Evolutionary conservation across 202 grass and related monocot genomes (phyloP).

Genomic region (Saccharum hybrid): DNA sequence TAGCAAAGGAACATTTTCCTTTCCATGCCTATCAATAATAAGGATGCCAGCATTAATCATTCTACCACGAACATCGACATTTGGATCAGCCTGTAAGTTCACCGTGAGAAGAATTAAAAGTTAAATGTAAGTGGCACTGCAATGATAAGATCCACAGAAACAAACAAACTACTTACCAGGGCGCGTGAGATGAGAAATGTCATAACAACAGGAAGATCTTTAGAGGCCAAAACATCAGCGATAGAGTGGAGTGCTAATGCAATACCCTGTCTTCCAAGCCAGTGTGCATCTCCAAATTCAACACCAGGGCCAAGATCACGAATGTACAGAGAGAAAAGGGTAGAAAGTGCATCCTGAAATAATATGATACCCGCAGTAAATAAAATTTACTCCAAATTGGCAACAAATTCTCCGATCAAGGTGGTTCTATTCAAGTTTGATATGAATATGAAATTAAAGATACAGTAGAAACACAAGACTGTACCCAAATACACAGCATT

Average conservation of each 20-base stretch:
- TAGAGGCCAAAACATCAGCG: constrained; percentile 87
- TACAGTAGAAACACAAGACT: constrained; percentile 21
- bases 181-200: constrained; percentile 98
- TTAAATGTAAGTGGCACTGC: constrained; percentile 12
- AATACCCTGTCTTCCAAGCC: constrained; percentile 94
- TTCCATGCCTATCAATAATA: constrained; percentile 97
- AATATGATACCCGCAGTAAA: constrained; percentile 1
- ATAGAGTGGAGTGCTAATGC: constrained; percentile 91
- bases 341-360: constrained; percentile 86
- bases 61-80: constrained; percentile 87
- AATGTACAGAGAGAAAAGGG: constrained; percentile 85
- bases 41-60: constrained; percentile 98
- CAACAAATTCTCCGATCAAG: not conserved
- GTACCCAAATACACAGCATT: not conserved
- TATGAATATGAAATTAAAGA: constrained; percentile 19
- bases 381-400: constrained; percentile 14
- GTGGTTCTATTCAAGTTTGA: constrained; percentile 27
- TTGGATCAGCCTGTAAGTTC: constrained; percentile 88
- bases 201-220: constrained; percentile 96
- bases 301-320: constrained; percentile 67
- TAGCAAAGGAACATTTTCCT: constrained; percentile 96
- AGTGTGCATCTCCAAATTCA: constrained; percentile 66
- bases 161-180: constrained; percentile 56
- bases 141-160: constrained; percentile 35
- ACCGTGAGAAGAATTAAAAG: constrained; percentile 33